Conservation (phyloP, 495 filamentous ascomycete genomes). For the Poronia punctata region DNA sequence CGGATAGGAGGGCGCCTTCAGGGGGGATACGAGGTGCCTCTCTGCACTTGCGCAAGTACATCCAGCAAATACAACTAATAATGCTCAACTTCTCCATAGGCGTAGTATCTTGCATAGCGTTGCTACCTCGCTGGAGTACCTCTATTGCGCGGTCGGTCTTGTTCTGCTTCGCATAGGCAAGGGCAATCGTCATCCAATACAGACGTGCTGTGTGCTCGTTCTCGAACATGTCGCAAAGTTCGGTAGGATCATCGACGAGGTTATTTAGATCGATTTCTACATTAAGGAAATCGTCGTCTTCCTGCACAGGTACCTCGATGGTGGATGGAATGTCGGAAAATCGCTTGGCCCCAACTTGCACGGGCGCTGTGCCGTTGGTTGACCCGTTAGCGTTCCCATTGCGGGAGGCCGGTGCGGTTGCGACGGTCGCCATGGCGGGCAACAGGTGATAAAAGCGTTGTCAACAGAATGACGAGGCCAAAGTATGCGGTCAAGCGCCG, state of each 20-base stretch:
- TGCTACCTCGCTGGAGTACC: conserved; percentile 76
- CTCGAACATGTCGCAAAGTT: conserved; percentile 88
- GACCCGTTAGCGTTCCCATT: conserved; percentile 27
- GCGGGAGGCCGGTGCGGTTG: conserved; percentile 23
- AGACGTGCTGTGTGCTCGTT: conserved; percentile 80
- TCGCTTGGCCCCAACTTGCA: conserved; percentile 38
- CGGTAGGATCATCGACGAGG: conserved; percentile 89
- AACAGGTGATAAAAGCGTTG: too few relatives aligned
- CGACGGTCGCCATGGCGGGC: conserved; percentile 6
- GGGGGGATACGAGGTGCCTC: conserved; percentile 73
- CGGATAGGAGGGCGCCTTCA: conserved; percentile 52
- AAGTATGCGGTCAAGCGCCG: too few relatives aligned
- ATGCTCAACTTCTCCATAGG: conserved; percentile 81
- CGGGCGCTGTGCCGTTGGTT: conserved; percentile 12
- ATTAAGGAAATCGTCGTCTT: conserved; percentile 68
- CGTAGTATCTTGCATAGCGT: conserved; percentile 60
- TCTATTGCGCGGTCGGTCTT: conserved; percentile 92
- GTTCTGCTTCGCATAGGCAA: conserved; percentile 94
- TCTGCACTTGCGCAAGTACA: conserved; percentile 86
- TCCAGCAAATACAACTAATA: conserved; percentile 79
- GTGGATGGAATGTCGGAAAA: conserved; percentile 84
- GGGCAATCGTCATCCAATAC: conserved; percentile 91
- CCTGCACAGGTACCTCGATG: conserved; percentile 85
- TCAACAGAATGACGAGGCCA: too few relatives aligned
- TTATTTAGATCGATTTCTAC: conserved; percentile 91